Evolutionary conservation across 805 yeast genomes (phyloP), one percentile per base, ranked within the genome.

Genomic region (Danielozyma ontarioensis): DNA sequence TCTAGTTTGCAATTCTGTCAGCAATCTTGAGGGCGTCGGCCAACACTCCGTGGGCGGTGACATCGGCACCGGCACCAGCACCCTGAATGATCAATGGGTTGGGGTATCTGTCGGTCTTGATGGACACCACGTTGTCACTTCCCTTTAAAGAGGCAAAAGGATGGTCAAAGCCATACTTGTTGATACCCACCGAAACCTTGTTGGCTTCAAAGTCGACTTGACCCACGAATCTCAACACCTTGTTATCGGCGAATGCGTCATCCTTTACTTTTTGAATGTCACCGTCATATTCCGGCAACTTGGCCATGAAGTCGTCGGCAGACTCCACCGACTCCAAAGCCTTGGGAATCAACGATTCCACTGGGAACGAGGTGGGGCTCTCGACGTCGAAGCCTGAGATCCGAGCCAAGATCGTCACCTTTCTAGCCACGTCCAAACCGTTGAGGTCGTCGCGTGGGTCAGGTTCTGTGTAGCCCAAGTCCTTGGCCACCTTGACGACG

Each of bases 391-490:
- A 73, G 3, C 98, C 98, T 12, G 96, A 73, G 34, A 93, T 74
- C 71, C 99, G 83, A 29, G 96, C 95, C 42, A 93, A 75, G 45
- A 93, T 93, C 17, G 98, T 88, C 19, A 93, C 96, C 63, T 93
- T 93, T 74, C 99, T 83, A 28, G 99, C 99, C 40, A 93, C 96
- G 56, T 93, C 99, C 57, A 93, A 74, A 34, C 99, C 99, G 61
- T 90, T 93, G 62, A 93, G 76, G 58, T 93, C 99, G 60, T 93
- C 99, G 66, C 99, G 82, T 62, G 99, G 98, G 61, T 93, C 99
- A 31, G 99, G 99, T 66, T 93, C 98, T 27, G 97, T 90, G 74
- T 87, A 93, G 32, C 99, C 99, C 45, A 87, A 70, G 33, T 79
- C 64, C 65, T 90, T 90, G 33, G 99, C 98, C 30, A 79, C 78